A percentile compares a stretch with the other conserved stretches of the same genome.
phyloP scores from a whole-genome alignment of 2,329 filamentous ascomycete species.

The Aschersonia sp. region DNA sequence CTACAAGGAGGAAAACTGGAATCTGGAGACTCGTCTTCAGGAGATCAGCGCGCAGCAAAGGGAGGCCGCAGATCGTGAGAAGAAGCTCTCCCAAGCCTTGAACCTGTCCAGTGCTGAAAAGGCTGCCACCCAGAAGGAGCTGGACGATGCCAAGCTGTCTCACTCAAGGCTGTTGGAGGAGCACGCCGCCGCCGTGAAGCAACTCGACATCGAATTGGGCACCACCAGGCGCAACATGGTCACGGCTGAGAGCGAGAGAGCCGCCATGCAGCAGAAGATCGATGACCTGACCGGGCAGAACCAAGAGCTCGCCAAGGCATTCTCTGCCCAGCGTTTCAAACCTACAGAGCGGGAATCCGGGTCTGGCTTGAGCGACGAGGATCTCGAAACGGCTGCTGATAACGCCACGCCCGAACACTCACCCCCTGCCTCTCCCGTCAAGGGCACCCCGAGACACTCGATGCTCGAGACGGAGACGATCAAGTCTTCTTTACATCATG shows the following conservation, averaged over 20 bases:
- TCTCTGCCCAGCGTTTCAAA: conserved; percentile 58
- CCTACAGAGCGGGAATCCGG: conserved; percentile 47
- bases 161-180: conserved; percentile 74
- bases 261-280: conserved; percentile 67
- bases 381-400: conserved; percentile 50
- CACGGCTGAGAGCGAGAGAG: conserved; percentile 63
- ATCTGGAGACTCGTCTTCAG: conserved; percentile 81
- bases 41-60: conserved; percentile 61
- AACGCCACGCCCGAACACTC: conserved; percentile 75
- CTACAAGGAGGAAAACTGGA: conserved; percentile 99
- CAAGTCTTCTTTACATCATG: conserved; percentile 85
- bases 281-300: conserved; percentile 83
- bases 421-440: conserved; percentile 78
- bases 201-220: conserved; percentile 79
- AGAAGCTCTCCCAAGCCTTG: conserved; percentile 61
- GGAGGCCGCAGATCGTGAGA: conserved; percentile 69
- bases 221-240: conserved; percentile 67
- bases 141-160: conserved; percentile 75
- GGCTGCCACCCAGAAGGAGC: conserved; percentile 61
- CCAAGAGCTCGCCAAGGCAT: conserved; percentile 73
- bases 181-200: conserved; percentile 59
- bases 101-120: conserved; percentile 61
- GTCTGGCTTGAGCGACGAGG: conserved; percentile 44
- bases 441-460: conserved; percentile 79
- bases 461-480: conserved; percentile 92